phyloP scores from a whole-genome alignment of 129 eudicot genomes.

The Dittrichia graveolens region DNA sequence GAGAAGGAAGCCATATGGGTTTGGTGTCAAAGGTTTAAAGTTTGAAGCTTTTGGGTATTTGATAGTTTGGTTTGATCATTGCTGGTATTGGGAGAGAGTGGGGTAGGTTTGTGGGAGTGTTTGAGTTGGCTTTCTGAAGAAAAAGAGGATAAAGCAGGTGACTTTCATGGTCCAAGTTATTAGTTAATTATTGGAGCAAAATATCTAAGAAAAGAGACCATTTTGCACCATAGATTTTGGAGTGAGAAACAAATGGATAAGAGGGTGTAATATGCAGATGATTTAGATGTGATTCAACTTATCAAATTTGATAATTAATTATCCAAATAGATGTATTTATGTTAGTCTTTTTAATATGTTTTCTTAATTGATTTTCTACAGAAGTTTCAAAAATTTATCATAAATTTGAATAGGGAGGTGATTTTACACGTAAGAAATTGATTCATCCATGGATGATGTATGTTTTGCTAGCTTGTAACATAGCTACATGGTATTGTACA shows the following conservation, averaged over 20 bases:
- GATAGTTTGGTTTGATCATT: conserved; percentile 26
- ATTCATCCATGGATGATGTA: no score
- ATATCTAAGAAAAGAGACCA: conserved; percentile 38
- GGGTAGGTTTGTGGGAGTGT: background rate
- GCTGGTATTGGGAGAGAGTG: background rate
- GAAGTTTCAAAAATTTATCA: no score
- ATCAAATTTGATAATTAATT: no score
- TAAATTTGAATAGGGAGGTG: no score
- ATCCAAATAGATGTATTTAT: no score
- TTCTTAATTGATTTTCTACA: no score
- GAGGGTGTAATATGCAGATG: no score
- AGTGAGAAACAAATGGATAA: conserved; percentile 36
- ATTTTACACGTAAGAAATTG: no score
- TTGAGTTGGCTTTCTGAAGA: conserved; percentile 30
- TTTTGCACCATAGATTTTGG: conserved; percentile 30
- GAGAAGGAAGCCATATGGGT: conserved; percentile 55
- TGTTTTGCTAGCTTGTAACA: no score
- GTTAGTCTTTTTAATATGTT: no score
- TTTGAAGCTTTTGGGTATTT: conserved; percentile 18
- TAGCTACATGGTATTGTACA: no score
- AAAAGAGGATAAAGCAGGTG: conserved; percentile 31
- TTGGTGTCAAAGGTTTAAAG: conserved; percentile 31
- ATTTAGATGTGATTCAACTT: no score
- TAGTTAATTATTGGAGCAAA: conserved; percentile 23
- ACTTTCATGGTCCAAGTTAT: conserved; percentile 24